A percentile compares a stretch with the other conserved stretches of the same genome.
Conservation (phyloP, 1,284 basidiomycete genomes). For the Hypsizygus ulmarius region DNA sequence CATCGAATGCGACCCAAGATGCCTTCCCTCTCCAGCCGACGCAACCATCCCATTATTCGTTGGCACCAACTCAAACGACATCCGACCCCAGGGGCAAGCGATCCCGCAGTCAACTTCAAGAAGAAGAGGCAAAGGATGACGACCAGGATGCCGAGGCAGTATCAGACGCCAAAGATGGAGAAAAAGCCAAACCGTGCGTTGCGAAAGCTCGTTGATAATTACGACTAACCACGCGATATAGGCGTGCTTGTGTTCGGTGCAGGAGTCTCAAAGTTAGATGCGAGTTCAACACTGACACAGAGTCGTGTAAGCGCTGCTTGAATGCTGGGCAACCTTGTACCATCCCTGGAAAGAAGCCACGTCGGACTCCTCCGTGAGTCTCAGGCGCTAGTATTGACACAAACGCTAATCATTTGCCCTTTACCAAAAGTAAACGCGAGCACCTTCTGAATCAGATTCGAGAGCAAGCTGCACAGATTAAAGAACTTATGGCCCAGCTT, state of each 20-base stretch:
- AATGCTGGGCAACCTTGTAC: slow-evolving; percentile 67
- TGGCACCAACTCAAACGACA: slow-evolving; percentile 13
- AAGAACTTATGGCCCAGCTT: slow-evolving; percentile 63
- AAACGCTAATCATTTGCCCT: neutral
- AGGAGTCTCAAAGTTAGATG: slow-evolving; percentile 75
- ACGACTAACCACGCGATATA: slow-evolving; percentile 1
- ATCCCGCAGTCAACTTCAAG: slow-evolving; percentile 25
- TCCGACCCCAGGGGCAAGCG: slow-evolving; percentile 27
- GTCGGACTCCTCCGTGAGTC: slow-evolving; percentile 71
- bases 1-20: slow-evolving; percentile 25
- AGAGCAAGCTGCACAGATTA: slow-evolving; percentile 66
- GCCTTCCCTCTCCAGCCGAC: slow-evolving; percentile 19
- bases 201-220: neutral
- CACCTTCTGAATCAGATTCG: slow-evolving; percentile 70
- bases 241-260: slow-evolving; percentile 50
- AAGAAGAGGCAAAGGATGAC: slow-evolving; percentile 30
- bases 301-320: slow-evolving; percentile 68
- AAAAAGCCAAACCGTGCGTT: slow-evolving; percentile 50
- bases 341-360: slow-evolving; percentile 74
- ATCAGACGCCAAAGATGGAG: slow-evolving; percentile 20
- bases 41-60: slow-evolving; percentile 22
- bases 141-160: slow-evolving; percentile 32
- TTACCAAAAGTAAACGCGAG: slow-evolving; percentile 55
- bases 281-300: slow-evolving; percentile 64
- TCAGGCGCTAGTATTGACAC: neutral